These are phyloP conservation scores for Solanum hybrid DNA, from an alignment of 305 asterid species.

Conservation along the genomic window DNA sequence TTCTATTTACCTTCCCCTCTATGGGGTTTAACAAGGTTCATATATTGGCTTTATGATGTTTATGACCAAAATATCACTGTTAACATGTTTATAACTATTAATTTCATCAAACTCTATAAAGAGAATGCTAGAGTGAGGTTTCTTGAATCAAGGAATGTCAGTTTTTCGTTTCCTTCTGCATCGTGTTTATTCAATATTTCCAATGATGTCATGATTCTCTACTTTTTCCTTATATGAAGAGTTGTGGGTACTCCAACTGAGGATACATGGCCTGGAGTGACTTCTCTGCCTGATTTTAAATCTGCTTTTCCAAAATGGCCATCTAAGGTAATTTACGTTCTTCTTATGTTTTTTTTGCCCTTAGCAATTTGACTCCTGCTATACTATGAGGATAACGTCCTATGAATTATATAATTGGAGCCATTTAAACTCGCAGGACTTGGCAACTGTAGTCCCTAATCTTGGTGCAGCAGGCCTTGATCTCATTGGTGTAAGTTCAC, in stretches of 20 bases:
- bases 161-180: not conserved
- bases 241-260: slow-evolving; percentile 92
- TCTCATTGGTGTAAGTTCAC: slow-evolving; percentile 72
- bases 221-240: slow-evolving; percentile 29
- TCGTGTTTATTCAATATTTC: not conserved
- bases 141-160: not conserved
- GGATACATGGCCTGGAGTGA: slow-evolving; percentile 91
- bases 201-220: not conserved
- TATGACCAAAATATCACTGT: not conserved
- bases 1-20: not conserved
- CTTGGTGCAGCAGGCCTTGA: slow-evolving; percentile 77
- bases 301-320: slow-evolving; percentile 89
- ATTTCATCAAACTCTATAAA: not conserved
- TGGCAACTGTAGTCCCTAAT: slow-evolving; percentile 63
- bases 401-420: not conserved
- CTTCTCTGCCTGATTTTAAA: slow-evolving; percentile 85
- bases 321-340: slow-evolving; percentile 39
- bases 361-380: not conserved
- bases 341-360: not conserved
- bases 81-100: not conserved
- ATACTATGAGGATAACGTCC: not conserved
- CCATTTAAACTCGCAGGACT: slow-evolving; percentile 43
- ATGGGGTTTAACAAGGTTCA: not conserved
- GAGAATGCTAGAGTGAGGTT: not conserved
- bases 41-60: not conserved